Evolutionary conservation across 2,329 filamentous ascomycete genomes (phyloP), one percentile per base, ranked within the genome.

Genomic region (Beauveria caledonica): DNA sequence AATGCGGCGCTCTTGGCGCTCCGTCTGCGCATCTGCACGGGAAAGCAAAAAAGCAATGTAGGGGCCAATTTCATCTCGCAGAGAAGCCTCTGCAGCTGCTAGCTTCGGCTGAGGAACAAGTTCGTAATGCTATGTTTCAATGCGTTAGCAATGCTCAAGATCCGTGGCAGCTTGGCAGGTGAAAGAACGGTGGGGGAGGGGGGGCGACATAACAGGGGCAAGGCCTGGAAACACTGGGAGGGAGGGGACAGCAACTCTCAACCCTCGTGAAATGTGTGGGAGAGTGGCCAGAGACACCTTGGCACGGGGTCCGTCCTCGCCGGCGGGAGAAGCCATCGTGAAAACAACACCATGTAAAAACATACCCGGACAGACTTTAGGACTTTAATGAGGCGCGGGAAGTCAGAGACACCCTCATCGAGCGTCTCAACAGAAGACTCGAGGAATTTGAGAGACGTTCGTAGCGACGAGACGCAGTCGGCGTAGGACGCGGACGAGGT

Each of bases 41-140:
- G 86, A 83, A 56, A 97, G 85, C 2, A 97, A 84, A 61, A 86
- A 83, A 33, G 86, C 79, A 64, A 96, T 89, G 72, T 91, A 92
- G 9, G 92, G 92, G n/a, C 88, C 87, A 66, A 96, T 94, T 71
- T 96, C 92, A 68, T 90, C 89, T 67, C 92, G 87, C 19, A 97
- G 84, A 5, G 90, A 87, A 65, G 89, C 81, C 74, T 97, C 92
- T 36, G 92, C 92, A 64, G 87, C 83, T 63, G 87, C 86, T 49
- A 97, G 84, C 56, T 89, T 89, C 13, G 88, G 85, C 71, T 96
- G 90, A 17, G 92, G 90, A 66, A 96, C 89, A 46, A 96, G 86
- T 73, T 97, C 92, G 75, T 96, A 97, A 76, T 96, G 92, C 87
- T 95, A 63, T 36, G 10, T 51, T 17, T 29, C 17, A 27, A 29